Evolutionary conservation across 352 stramenopile genomes (phyloP), one percentile per base, ranked within the genome.

Genomic region (Phytophthora agathidicida): DNA sequence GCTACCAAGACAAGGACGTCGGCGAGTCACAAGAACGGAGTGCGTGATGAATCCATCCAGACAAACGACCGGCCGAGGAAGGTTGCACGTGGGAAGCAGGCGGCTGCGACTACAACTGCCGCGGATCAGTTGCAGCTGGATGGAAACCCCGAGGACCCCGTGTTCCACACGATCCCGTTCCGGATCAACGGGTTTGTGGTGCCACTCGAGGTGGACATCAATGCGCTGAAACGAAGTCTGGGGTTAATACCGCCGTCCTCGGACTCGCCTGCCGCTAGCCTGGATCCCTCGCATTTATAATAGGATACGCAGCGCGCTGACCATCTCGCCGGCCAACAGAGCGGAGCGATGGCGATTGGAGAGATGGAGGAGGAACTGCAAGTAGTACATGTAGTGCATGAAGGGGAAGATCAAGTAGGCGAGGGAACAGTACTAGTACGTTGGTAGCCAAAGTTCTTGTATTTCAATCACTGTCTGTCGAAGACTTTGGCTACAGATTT

Each of bases 121-220:
- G 41, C 43, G 5, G 55, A 74, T 4, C 64, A 60, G 28, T 42
- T 74, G 20, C 60, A 65, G 17, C 48, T 72, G 23, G 68, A 80
- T 13, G 43, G 57, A 37, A 59, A 19, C n/a, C 35, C 55, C n/a
- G 64, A 85, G 19, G 74, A 78, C 2, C 59, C 76, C 5, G 60
- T 77, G 38, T 89, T 84, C 42, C 71, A 84, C 7, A 66, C 73
- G 24, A 86, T 91, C 45, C 79, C 79, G 43, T 86, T 89, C 50
- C 78, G 81, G 14, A 89, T 91, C 61, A 89, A 91, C 54, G 81
- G 81, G 7, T 83, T 87, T 26, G 71, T 88, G 14, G 69, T 91
- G 38, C 81, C 81, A 10, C 59, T 91, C 13, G 81, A 91, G 48
- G 75, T 91, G 22, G 81, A 91, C 48, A 70, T 91, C 28, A 73